Evolutionary conservation across 2,329 filamentous ascomycete genomes (phyloP), one percentile per base, ranked within the genome.

Genomic region (Penicillium polonicum): DNA sequence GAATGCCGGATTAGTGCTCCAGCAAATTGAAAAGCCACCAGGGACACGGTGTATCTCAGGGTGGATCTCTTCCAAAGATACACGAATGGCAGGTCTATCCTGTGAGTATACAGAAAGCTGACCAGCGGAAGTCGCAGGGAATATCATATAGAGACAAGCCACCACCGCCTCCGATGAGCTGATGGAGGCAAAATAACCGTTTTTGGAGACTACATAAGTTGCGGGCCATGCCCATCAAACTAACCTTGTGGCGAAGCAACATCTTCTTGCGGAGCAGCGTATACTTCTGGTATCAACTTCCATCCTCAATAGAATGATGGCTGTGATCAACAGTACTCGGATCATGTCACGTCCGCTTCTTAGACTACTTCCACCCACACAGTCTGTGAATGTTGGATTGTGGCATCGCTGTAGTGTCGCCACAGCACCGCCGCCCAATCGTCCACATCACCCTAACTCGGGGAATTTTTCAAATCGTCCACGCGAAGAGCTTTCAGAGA

Each of bases 391-490:
- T n/a, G 23, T 60, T 31, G 51, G 53, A 36, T 25, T 48, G n/a
- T 56, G 50, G 57, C 43, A 44, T 50, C 35, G 52, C 15, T 46
- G 50, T 45, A 36, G 57, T 41, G 39, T 55, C 27, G 31, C 66
- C 42, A 64, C 64, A 48, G 65, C 50, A n/a, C 49, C 59, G 51
- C 50, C 63, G 17, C 55, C 38, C 3, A 13, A 23, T 29, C 29
- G 60, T 45, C 60, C 53, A 9, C 63, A 70, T 4, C 63, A 70
- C 35, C 65, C 68, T 1, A 69, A 73, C 52, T 69, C 72, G 25
- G 69, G 70, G n/a, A 75, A 75, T 60, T 73, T 74, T 61, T 64
- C 66, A 51, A 74, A 74, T 55, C 67, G 71, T 9, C 59, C 71
- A 17, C 67, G 51, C 38, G 60, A 67, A 4, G 63, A 69, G 39